Conservation (phyloP, 1,284 basidiomycete genomes). For the Hemileia vastatrix region DNA sequence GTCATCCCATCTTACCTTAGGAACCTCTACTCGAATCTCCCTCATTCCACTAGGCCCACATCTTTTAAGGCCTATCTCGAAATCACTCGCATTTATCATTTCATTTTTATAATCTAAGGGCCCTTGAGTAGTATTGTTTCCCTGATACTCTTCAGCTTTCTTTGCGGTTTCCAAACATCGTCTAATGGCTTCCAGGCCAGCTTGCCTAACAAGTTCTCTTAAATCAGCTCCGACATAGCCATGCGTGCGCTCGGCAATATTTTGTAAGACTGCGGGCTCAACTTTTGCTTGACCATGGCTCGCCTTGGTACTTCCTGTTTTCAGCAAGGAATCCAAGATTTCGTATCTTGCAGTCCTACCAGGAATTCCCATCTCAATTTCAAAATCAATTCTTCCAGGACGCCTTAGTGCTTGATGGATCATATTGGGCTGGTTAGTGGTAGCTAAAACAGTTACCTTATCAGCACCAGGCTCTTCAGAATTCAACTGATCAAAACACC, state of each 20-base stretch:
- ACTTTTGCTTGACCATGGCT: too few relatives aligned
- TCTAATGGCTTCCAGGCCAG: conserved; percentile 82
- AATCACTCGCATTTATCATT: conserved; percentile 49
- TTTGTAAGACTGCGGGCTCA: too few relatives aligned
- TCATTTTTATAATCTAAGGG: neutral
- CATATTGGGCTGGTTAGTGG: conserved; percentile 92
- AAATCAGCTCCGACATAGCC: conserved; percentile 97
- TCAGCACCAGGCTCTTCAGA: conserved; percentile 46
- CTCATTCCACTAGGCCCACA: conserved; percentile 91
- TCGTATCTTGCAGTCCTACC: conserved; percentile 68
- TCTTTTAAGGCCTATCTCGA: conserved; percentile 60
- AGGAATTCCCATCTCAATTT: conserved; percentile 94
- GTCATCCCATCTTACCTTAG: conserved; percentile 71
- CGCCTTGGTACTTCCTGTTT: too few relatives aligned
- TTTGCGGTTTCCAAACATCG: too few relatives aligned
- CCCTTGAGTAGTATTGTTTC: neutral
- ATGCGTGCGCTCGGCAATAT: conserved; percentile 75
- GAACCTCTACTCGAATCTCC: conserved; percentile 77
- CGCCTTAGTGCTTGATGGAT: conserved; percentile 90
- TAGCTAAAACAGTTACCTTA: conserved; percentile 87
- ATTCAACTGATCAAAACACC: conserved; percentile 89
- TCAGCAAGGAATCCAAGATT: conserved; percentile 78
- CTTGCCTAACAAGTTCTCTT: conserved; percentile 80
- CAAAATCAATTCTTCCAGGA: conserved; percentile 89
- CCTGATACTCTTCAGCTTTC: too few relatives aligned